Evolutionary conservation across 495 filamentous ascomycete genomes (phyloP).

Genomic region (Aspergillus diversus): DNA sequence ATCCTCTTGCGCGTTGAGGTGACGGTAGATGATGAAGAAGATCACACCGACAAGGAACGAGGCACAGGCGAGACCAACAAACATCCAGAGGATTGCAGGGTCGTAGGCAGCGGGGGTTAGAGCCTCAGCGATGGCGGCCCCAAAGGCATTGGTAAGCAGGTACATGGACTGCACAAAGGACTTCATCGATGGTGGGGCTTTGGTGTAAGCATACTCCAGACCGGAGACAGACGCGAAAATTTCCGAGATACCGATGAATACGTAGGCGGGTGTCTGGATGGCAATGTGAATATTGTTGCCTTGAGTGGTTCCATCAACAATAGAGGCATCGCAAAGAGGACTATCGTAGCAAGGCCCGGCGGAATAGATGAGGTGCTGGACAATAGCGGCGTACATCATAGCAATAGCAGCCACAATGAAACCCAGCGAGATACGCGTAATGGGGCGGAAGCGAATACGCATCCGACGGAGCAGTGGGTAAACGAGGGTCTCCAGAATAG

Average conservation of each 20-base stretch:
- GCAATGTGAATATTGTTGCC: constrained; percentile 63
- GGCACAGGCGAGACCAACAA: constrained; percentile 59
- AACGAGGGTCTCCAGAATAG: constrained; percentile 66
- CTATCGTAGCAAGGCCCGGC: constrained; percentile 53
- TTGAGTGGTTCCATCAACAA: constrained; percentile 34
- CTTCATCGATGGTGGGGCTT: constrained; percentile 81
- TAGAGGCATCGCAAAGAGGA: constrained; percentile 39
- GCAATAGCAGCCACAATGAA: constrained; percentile 67
- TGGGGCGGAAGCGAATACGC: constrained; percentile 69
- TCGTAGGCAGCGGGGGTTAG: constrained; percentile 70
- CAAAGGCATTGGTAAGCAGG: constrained; percentile 74
- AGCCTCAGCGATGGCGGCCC: constrained; percentile 71
- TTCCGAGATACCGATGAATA: constrained; percentile 73
- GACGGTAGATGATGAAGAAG: constrained; percentile 49
- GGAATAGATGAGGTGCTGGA: constrained; percentile 74
- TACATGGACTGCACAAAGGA: constrained; percentile 77
- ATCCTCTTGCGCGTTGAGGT: constrained; percentile 50
- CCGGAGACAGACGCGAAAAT: constrained; percentile 74
- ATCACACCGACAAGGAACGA: constrained; percentile 47
- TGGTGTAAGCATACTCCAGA: constrained; percentile 79
- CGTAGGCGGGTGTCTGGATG: constrained; percentile 70
- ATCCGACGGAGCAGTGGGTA: constrained; percentile 68
- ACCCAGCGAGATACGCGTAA: constrained; percentile 74
- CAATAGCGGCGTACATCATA: constrained; percentile 67
- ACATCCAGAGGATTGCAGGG: constrained; percentile 72